Evolutionary conservation across 176 grass and related monocot genomes (phyloP), one percentile per base, ranked within the genome.

Genomic region (Musa acuminata): DNA sequence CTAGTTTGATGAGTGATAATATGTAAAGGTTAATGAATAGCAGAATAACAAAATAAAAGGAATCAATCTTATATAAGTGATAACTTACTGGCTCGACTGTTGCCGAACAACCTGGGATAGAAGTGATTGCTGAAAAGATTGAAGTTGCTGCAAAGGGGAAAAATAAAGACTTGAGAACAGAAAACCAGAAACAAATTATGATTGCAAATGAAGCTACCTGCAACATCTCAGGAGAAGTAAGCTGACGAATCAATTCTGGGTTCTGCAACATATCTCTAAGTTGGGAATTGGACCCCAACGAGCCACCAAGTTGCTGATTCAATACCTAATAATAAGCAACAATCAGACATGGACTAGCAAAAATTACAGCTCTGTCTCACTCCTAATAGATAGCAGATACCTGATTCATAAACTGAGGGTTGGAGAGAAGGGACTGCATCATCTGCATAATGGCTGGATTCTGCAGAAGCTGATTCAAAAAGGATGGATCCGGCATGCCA

Each of bases 401-500:
- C 85, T 91, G 94, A 75, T 98, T 93, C 85, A 98, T 83, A 69
- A 84, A 73, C 79, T 98, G 90, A 73, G 94, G 90, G 51, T 93
- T 86, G 80, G 94, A 85, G 74, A 98, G 83, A 55, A 98, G 64
- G 79, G 77, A 93, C 75, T 93, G 94, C 87, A 91, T 83, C 94
- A 93, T 90, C 72, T 98, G 87, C 90, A 91, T 90, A 79, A 93
- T 91, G 64, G 83, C 86, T 12, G 87, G 94, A 76, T 93, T 98
- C 90, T 98, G 94, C 81, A 98, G 69, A 72, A 91, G 70, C 73
- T 98, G 87, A 78, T 20, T 98, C 24, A 93, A 51, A 74, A 75
- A n/a, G 55, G 90, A 75, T 66, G 84, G 49, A 78, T 93, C 94
- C 53, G 85, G 89, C 75, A 85, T 75, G 75, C 85, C 77, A 81